Evolutionary conservation across 1,284 basidiomycete species (phyloP).

Genomic region (Pseudozyma flocculosa): DNA sequence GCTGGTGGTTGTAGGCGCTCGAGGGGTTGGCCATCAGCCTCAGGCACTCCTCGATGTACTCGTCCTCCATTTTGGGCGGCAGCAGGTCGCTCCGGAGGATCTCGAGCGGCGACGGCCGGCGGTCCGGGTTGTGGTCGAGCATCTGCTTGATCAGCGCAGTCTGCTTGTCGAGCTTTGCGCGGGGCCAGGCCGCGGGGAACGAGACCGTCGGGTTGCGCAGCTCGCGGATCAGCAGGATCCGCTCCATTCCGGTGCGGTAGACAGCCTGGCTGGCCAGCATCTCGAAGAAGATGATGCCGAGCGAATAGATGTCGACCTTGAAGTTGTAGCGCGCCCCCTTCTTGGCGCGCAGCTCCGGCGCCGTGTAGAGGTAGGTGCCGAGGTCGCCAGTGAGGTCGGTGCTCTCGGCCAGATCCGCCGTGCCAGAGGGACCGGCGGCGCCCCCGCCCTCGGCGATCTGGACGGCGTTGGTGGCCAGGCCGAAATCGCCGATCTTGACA

Average conservation of each 20-base stretch:
- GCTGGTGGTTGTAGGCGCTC: conserved; percentile 45
- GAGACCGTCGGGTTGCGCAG: conserved; percentile 71
- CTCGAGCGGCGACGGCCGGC: conserved; percentile 79
- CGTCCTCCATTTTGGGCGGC: conserved; percentile 74
- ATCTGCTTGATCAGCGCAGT: conserved; percentile 74
- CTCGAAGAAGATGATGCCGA: conserved; percentile 93
- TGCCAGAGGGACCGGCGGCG: conserved; percentile 63
- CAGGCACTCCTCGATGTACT: conserved; percentile 78
- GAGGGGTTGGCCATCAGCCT: conserved; percentile 69
- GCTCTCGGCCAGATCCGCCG: conserved; percentile 63
- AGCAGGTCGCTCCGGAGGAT: conserved; percentile 77
- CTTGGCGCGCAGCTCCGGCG: conserved; percentile 65
- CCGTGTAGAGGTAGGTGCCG: conserved; percentile 88
- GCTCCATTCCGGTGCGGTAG: conserved; percentile 84
- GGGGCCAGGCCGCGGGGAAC: conserved; percentile 74
- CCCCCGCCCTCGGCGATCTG: conserved; percentile 45
- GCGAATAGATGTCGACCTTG: conserved; percentile 93
- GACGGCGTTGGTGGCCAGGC: conserved; percentile 64
- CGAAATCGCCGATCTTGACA: conserved; percentile 93
- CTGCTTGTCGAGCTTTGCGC: conserved; percentile 62
- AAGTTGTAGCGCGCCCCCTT: conserved; percentile 67
- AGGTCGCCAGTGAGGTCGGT: conserved; percentile 67
- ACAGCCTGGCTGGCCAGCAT: conserved; percentile 72
- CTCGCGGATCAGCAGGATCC: conserved; percentile 77
- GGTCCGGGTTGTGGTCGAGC: conserved; percentile 78